Base-by-base conservation (phyloP, 2,329 filamentous ascomycete genomes). In the Colletotrichum plurivorum region DNA sequence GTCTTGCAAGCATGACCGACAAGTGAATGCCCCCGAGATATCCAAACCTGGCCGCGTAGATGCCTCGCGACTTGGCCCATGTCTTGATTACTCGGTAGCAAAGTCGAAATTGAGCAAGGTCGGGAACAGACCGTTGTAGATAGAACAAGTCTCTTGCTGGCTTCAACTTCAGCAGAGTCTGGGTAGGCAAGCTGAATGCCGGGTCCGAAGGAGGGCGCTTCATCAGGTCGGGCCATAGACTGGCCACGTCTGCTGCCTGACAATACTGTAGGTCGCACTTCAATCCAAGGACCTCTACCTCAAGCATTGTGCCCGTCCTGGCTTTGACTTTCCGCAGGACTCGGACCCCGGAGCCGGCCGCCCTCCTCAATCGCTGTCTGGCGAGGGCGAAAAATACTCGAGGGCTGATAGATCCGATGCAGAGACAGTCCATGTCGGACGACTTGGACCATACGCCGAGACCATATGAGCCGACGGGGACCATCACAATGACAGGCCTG, bases 231-330 rank as follows among this genome's bases (percentile, higher is more conserved):
- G 85, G 85, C 82, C 84, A 89, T 25, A 81, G 82, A 22, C 6
- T 6, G 52, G 9, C 39, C 7, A 53, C 20, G 27, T 58, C 51
- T 18, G 54, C 27, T 8, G 51, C 88, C 6, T 88, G 84, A 71
- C 89, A 92, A 75, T 93, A 93, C 69, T 92, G 90, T 56, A 93
- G 78, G 74, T 92, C 89, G 73, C 91, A 83, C 70, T 84, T 88
- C 73, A 92, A 80, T 10, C 83, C 86, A 4, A 79, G 75, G n/a
- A 92, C 80, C 49, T 87, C 85, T 5, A 93, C 78, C 73, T 92
- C 89, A 5, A 93, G 81, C 88, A 91, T 92, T 1, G 85, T 89
- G 9, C 89, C 89, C 0, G 87, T 85, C 56, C 84, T 84, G 2
- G 89, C 85, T 54, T 87, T 85, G 9, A 91, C 87, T 58, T 85